Evolutionary conservation across 2,329 filamentous ascomycete genomes (phyloP).

Genomic region (Claviceps arundinis): DNA sequence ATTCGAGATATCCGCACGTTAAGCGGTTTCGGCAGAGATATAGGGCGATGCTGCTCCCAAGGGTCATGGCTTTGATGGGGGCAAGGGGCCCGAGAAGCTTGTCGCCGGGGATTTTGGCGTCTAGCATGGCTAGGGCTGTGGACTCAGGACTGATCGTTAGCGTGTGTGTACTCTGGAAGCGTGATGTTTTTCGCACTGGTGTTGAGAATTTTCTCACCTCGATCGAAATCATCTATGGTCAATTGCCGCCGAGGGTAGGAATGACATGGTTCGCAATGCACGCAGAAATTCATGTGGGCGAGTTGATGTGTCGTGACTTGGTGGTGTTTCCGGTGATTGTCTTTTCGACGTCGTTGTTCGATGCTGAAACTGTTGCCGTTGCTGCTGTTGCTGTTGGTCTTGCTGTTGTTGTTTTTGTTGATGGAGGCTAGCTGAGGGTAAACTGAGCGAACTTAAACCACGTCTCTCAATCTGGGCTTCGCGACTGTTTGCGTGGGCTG

Average conservation of each 20-base stretch:
- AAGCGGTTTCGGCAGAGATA: constrained; percentile 11
- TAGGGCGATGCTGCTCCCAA: constrained; percentile 13
- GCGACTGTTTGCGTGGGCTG: too few species aligned
- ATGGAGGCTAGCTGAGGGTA: too few species aligned
- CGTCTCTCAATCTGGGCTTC: too few species aligned
- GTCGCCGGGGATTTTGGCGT: constrained; percentile 11
- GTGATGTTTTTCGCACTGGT: too few species aligned
- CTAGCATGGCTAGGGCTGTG: constrained; percentile 11
- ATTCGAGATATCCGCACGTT: constrained; percentile 13
- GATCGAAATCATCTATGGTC: background rate
- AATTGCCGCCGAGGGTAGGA: background rate
- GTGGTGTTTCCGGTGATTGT: background rate
- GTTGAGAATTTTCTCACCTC: background rate
- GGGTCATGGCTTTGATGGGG: constrained; percentile 14
- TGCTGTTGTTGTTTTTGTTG: background rate
- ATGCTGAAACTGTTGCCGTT: background rate
- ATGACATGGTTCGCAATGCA: background rate
- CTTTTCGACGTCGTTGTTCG: too few species aligned
- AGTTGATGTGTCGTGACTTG: background rate
- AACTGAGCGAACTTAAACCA: too few species aligned
- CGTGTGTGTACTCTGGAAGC: too few species aligned
- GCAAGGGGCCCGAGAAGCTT: constrained; percentile 15
- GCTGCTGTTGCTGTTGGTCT: background rate
- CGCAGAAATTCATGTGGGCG: background rate
- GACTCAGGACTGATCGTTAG: too few species aligned